phyloP scores from a whole-genome alignment of 257 asterid species.

The Salvia rosmarinus region DNA sequence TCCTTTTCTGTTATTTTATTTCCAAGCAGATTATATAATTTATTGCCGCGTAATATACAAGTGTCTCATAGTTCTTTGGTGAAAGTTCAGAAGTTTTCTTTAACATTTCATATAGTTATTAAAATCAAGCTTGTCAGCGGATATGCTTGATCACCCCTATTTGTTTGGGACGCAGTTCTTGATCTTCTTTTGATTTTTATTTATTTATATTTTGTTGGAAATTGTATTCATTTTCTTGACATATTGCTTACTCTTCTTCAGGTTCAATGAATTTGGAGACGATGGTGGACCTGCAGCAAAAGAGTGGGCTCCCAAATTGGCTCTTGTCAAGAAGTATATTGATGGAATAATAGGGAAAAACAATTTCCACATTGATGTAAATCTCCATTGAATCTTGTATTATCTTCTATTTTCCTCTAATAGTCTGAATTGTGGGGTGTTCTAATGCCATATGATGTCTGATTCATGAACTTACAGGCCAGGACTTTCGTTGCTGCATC shows the following conservation, averaged over 20 bases:
- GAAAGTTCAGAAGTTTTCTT: slow-evolving; percentile 4
- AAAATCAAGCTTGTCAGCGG: not conserved
- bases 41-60: not conserved
- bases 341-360: slow-evolving; percentile 56
- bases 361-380: slow-evolving; percentile 61
- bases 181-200: not conserved
- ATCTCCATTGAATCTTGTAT: slow-evolving; percentile 3
- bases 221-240: not conserved
- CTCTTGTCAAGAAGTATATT: slow-evolving; percentile 48
- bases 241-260: slow-evolving; percentile 30
- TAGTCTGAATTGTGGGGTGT: not conserved
- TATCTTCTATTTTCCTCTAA: not conserved
- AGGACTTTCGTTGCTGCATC: slow-evolving; percentile 64
- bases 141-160: not conserved
- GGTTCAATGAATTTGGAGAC: slow-evolving; percentile 86
- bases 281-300: slow-evolving; percentile 90
- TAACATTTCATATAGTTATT: not conserved
- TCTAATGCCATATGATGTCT: not conserved
- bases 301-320: slow-evolving; percentile 77
- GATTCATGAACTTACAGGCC: slow-evolving; percentile 50
- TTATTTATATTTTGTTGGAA: not conserved
- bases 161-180: not conserved
- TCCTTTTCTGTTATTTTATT: not conserved
- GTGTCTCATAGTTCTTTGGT: slow-evolving; percentile 7
- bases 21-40: not conserved